Evolutionary conservation across 164 flowering plant genomes (phyloP).

Genomic region (Hamamelis virginiana): DNA sequence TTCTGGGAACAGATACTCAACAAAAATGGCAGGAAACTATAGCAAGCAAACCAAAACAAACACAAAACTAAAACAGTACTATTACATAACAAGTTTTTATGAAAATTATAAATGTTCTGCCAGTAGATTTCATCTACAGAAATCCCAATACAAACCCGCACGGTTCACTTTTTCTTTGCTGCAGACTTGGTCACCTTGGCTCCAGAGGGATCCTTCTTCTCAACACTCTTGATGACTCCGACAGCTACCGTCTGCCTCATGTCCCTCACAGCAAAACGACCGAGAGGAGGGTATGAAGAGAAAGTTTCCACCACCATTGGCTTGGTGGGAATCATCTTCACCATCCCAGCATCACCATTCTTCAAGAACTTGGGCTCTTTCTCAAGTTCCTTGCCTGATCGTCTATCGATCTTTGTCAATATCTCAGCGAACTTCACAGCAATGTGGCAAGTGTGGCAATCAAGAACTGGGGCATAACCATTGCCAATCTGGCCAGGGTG

Average conservation of each 20-base stretch:
- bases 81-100: background rate
- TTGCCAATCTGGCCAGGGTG: conserved; percentile 42
- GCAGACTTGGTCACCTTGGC: conserved; percentile 49
- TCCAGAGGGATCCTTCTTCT: conserved; percentile 39
- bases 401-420: conserved; percentile 47
- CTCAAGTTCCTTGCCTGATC: conserved; percentile 46
- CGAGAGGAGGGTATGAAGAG: conserved; percentile 41
- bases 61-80: background rate
- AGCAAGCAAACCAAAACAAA: background rate
- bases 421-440: conserved; percentile 47
- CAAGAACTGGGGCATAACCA: conserved; percentile 38
- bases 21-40: conserved; percentile 6
- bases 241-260: conserved; percentile 47
- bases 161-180: conserved; percentile 37
- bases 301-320: conserved; percentile 51
- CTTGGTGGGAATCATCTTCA: conserved; percentile 48
- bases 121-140: background rate
- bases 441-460: conserved; percentile 45
- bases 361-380: conserved; percentile 40
- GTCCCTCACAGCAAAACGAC: conserved; percentile 47
- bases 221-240: conserved; percentile 41
- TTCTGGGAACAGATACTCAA: conserved; percentile 13
- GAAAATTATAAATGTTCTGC: background rate
- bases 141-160: background rate
- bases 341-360: conserved; percentile 42